phyloP scores from a whole-genome alignment of 495 filamentous ascomycete species.

The Neurospora sp. region DNA sequence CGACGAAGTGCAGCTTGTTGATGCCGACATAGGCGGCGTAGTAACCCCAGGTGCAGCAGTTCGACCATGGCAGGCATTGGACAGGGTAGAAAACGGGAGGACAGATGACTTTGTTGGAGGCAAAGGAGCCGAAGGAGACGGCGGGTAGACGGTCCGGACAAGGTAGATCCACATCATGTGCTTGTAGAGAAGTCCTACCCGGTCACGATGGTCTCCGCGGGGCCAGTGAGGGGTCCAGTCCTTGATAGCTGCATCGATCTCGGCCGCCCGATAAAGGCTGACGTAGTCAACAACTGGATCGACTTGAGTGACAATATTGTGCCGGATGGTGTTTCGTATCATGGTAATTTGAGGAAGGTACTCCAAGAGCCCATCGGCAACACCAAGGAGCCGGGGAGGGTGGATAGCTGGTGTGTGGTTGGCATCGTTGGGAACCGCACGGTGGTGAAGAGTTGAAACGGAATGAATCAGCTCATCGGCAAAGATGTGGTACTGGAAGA shows the following conservation, averaged over 20 bases:
- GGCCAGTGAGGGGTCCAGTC: conserved; percentile 66
- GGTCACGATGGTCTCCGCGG: conserved; percentile 59
- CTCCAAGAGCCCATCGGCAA: conserved; percentile 76
- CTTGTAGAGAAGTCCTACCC: conserved; percentile 72
- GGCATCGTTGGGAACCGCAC: conserved; percentile 49
- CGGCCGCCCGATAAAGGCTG: conserved; percentile 61
- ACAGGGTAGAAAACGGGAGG: conserved; percentile 11
- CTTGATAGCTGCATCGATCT: conserved; percentile 67
- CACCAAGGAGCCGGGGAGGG: conserved; percentile 68
- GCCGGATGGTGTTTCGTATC: conserved; percentile 66
- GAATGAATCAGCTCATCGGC: conserved; percentile 69
- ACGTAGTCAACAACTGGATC: conserved; percentile 68
- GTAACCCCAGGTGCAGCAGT: conserved; percentile 16
- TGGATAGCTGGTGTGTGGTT: conserved; percentile 63
- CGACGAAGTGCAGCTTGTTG: conserved; percentile 32
- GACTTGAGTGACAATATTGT: conserved; percentile 49
- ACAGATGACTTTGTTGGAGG: conserved; percentile 17
- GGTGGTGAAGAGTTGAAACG: conserved; percentile 41
- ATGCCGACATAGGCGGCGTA: conserved; percentile 30
- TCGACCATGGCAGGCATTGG: conserved; percentile 5
- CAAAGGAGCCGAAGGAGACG: conserved; percentile 22
- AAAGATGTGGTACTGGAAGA: conserved; percentile 86
- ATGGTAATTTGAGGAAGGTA: conserved; percentile 72
- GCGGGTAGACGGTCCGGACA: conserved; percentile 73
- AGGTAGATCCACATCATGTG: conserved; percentile 90